Percentiles rank a stretch among this genome's conserved stretches.
These are phyloP conservation scores for Jaltomata sinuosa DNA, from an alignment of 257 asterid species.

Conservation along the genomic window DNA sequence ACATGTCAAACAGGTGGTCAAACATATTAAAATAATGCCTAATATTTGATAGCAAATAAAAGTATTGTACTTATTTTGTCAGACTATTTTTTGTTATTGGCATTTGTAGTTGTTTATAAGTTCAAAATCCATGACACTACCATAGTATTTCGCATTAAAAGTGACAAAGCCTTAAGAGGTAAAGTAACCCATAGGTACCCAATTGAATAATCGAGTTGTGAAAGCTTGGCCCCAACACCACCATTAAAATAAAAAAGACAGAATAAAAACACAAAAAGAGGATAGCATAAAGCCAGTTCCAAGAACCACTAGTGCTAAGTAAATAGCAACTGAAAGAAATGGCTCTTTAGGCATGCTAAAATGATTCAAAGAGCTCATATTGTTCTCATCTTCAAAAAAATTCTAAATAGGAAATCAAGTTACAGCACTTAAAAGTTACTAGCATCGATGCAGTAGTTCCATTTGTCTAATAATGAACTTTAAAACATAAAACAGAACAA, in stretches of 20 bases:
- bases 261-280: not conserved
- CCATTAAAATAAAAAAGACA: no score
- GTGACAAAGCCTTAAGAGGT: no score
- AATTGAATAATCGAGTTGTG: not conserved
- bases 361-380: not conserved
- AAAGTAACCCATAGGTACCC: no score
- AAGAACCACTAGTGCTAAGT: not conserved
- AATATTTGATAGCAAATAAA: no score
- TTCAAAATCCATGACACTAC: no score
- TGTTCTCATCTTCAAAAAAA: not conserved
- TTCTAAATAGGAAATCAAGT: not conserved
- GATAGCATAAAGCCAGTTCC: not conserved
- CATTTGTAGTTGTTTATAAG: no score
- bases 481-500: not conserved
- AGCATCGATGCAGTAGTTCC: not conserved
- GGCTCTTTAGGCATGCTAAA: not conserved
- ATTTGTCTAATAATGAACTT: not conserved
- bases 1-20: no score
- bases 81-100: no score
- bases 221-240: no score
- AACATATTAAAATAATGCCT: no score
- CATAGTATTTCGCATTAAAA: no score
- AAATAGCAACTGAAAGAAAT: not conserved
- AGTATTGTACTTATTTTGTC: no score
- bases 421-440: not conserved